Conservation (phyloP, 352 stramenopile species). For the Aphanomyces euteiches region DNA sequence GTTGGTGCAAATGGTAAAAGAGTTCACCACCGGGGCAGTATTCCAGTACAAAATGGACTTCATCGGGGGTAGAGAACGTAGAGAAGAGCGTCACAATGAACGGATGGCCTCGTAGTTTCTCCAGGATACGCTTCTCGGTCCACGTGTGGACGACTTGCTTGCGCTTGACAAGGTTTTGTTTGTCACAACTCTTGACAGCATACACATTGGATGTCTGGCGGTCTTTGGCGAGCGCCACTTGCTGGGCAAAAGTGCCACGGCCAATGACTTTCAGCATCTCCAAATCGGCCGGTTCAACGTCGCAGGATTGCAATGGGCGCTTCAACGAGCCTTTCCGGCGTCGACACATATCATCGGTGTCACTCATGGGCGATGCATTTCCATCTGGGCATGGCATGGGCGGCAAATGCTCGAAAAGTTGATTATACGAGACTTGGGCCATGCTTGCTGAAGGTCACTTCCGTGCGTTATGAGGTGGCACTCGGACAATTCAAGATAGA, state of each 20-base stretch:
- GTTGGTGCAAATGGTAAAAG: slow-evolving; percentile 83
- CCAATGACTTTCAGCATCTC: slow-evolving; percentile 83
- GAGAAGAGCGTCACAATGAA: slow-evolving; percentile 77
- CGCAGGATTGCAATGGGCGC: slow-evolving; percentile 6
- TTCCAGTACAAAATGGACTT: slow-evolving; percentile 82
- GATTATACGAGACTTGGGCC: neutral
- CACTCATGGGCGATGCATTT: neutral
- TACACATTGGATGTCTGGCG: slow-evolving; percentile 51
- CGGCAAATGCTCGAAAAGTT: neutral
- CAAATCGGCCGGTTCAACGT: slow-evolving; percentile 39
- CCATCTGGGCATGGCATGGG: neutral
- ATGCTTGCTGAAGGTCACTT: too few relatives aligned
- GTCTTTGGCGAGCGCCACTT: slow-evolving; percentile 71
- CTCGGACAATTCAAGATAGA: neutral
- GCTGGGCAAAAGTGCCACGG: slow-evolving; percentile 74
- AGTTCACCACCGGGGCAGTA: slow-evolving; percentile 81
- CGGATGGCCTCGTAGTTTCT: slow-evolving; percentile 55
- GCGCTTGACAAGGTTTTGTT: slow-evolving; percentile 62
- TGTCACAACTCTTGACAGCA: slow-evolving; percentile 81
- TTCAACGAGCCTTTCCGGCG: slow-evolving; percentile 22
- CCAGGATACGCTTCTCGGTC: slow-evolving; percentile 72
- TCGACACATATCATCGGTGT: neutral
- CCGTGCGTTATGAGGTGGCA: too few relatives aligned
- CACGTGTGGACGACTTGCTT: slow-evolving; percentile 79
- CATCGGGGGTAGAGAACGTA: slow-evolving; percentile 66